Percentiles rank a stretch among this genome's conserved stretches.
Evolutionary conservation across 23 red algal species (phyloP).

Genomic region (Chondrus crispus): DNA sequence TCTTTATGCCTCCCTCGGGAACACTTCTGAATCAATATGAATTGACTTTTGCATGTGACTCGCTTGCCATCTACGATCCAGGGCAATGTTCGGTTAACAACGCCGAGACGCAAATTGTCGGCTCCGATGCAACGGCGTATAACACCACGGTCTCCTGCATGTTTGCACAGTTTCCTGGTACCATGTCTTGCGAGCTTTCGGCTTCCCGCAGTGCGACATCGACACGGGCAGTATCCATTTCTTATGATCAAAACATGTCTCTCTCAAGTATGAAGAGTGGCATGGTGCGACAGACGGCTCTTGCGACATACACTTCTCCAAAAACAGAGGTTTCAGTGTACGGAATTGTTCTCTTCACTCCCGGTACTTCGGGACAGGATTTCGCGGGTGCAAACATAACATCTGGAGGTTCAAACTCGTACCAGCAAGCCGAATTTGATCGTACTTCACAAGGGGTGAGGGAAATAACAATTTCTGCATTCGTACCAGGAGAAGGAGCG

Average conservation of each 20-base stretch:
- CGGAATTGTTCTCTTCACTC: conserved; percentile 37
- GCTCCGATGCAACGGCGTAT: conserved; percentile 28
- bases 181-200: conserved; percentile 1
- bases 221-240: neutral
- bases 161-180: conserved; percentile 13
- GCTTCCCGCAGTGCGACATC: neutral
- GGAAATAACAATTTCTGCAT: neutral
- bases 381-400: neutral
- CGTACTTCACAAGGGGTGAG: conserved; percentile 31
- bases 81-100: conserved; percentile 23
- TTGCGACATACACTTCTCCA: neutral
- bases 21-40: conserved; percentile 3
- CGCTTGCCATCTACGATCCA: neutral
- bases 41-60: conserved; percentile 29
- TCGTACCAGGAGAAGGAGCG: neutral
- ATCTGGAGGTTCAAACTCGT: conserved; percentile 15
- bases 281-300: neutral
- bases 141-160: conserved; percentile 47
- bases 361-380: conserved; percentile 15
- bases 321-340: conserved; percentile 21
- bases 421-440: conserved; percentile 15
- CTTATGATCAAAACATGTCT: neutral
- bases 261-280: neutral
- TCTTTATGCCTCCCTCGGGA: conserved; percentile 48
- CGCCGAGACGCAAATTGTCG: conserved; percentile 8